phyloP scores from a whole-genome alignment of 192 early-diverging fungal species.

The Gryganskiella cystojenkinii region DNA sequence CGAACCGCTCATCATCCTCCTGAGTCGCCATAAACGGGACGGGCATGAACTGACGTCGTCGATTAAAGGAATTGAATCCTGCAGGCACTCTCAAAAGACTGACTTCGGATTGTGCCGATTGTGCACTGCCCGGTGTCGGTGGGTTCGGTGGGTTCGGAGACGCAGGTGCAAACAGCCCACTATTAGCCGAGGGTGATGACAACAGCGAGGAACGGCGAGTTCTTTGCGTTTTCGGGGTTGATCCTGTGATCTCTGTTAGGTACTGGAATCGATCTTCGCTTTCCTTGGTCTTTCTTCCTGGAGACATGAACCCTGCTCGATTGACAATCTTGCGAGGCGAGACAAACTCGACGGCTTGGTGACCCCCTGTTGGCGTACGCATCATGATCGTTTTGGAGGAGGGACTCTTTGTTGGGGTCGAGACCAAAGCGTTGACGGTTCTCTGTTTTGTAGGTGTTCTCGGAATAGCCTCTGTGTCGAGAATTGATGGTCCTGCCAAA shows the following conservation, averaged over 20 bases:
- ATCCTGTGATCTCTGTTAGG: neutral
- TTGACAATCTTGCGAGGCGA: conserved; percentile 27
- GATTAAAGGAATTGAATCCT: conserved; percentile 42
- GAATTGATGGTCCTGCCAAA: too few species aligned
- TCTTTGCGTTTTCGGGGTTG: conserved; percentile 10
- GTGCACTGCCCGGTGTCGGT: conserved; percentile 28
- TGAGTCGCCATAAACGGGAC: conserved; percentile 32
- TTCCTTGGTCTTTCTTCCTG: conserved; percentile 4
- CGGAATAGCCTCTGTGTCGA: too few species aligned
- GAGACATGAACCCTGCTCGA: conserved; percentile 37
- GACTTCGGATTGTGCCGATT: conserved; percentile 25
- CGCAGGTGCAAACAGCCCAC: too few species aligned
- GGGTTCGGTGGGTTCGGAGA: too few species aligned
- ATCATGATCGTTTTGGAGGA: neutral
- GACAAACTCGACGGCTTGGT: conserved; percentile 40
- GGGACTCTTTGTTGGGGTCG: too few species aligned
- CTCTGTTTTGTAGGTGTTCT: too few species aligned
- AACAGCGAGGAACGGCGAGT: neutral
- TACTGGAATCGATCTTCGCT: conserved; percentile 10
- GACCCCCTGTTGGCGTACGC: conserved; percentile 21
- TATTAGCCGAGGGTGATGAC: too few species aligned
- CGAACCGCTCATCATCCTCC: conserved; percentile 39
- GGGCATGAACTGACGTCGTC: conserved; percentile 11
- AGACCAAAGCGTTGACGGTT: too few species aligned
- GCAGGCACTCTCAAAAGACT: conserved; percentile 27